Evolutionary conservation across 2,329 filamentous ascomycete species (phyloP).

Genomic region (Aspergillus caelatus): DNA sequence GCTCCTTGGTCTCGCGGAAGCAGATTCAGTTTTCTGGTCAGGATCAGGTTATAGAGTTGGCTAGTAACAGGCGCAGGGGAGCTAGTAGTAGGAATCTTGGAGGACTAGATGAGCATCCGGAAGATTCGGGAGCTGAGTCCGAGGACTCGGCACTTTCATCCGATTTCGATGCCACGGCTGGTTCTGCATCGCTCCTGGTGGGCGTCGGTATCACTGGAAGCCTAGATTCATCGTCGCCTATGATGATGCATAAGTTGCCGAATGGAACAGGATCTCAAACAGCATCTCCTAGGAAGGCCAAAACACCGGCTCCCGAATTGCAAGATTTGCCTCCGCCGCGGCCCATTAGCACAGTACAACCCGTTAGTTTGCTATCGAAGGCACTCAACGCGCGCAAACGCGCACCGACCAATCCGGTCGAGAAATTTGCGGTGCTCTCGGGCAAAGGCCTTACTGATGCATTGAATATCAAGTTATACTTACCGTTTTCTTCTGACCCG

Average conservation of each 20-base stretch:
- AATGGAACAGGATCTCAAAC: conserved; percentile 35
- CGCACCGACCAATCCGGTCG: conserved; percentile 62
- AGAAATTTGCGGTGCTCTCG: conserved; percentile 62
- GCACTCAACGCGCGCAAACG: conserved; percentile 60
- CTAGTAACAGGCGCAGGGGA: conserved; percentile 29
- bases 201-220: conserved; percentile 48
- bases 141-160: conserved; percentile 54
- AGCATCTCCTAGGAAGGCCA: conserved; percentile 57
- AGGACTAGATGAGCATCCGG: conserved; percentile 43
- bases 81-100: conserved; percentile 32
- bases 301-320: conserved; percentile 51
- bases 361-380: conserved; percentile 61
- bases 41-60: conserved; percentile 40
- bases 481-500: conserved; percentile 60
- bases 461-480: conserved; percentile 66
- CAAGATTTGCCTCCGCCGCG: conserved; percentile 63
- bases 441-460: conserved; percentile 64
- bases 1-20: conserved; percentile 56
- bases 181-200: conserved; percentile 60
- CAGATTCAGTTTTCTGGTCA: conserved; percentile 51
- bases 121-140: conserved; percentile 53
- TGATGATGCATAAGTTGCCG: conserved; percentile 46
- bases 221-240: conserved; percentile 55
- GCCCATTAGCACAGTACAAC: conserved; percentile 61
- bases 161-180: conserved; percentile 57